Conservation (phyloP, 768 basidiomycete genomes). For the Mrakia frigida region DNA sequence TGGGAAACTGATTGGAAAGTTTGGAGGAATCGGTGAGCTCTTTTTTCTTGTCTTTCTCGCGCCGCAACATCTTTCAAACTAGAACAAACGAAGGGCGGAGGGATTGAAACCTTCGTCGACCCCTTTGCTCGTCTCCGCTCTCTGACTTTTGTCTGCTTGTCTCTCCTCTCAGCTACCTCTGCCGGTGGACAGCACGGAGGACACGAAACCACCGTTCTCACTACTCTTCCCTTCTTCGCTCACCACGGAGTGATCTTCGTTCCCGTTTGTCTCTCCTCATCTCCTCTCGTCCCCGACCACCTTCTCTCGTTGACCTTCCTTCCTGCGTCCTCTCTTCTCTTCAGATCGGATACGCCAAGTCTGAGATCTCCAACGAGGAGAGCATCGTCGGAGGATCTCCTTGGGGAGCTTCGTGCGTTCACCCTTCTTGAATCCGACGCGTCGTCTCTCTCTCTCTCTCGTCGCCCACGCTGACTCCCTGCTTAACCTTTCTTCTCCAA, state of each 20-base stretch:
- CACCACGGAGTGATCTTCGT: conserved; percentile 28
- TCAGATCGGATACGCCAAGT: conserved; percentile 15
- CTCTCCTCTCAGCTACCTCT: not conserved
- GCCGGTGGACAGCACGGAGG: conserved; percentile 23
- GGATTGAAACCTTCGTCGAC: no score
- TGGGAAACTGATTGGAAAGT: conserved; percentile 25
- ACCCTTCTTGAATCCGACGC: not conserved
- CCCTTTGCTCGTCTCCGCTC: not conserved
- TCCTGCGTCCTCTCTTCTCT: no score
- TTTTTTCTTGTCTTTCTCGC: not conserved
- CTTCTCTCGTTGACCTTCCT: no score
- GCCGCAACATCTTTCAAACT: no score
- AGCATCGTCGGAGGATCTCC: conserved; percentile 27
- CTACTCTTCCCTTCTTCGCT: conserved; percentile 28
- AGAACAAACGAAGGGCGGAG: no score
- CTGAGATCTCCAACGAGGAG: conserved; percentile 19
- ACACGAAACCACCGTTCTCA: conserved; percentile 28
- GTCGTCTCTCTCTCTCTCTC: not conserved
- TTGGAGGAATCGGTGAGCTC: conserved; percentile 22
- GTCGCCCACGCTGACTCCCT: not conserved
- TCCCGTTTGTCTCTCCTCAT: not conserved
- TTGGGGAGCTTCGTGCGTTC: conserved; percentile 23
- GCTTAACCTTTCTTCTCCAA: not conserved
- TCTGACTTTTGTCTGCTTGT: not conserved
- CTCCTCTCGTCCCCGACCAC: no score